Conservation (phyloP, 768 basidiomycete species). For the Leucosporidium creatinivorum region DNA sequence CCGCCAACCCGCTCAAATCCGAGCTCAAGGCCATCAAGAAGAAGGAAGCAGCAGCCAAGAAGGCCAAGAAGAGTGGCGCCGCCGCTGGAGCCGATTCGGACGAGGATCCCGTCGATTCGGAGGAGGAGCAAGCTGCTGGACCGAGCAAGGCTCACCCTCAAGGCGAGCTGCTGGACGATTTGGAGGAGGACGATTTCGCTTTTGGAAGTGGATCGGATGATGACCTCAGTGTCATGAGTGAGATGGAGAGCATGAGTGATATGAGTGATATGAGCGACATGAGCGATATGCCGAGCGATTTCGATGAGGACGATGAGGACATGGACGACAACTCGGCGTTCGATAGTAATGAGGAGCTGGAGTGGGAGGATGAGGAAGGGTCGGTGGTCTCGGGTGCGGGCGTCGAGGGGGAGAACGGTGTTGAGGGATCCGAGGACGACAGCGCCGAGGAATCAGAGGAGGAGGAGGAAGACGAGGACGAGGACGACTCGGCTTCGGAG, state of each 20-base stretch:
- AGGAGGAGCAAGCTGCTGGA: slow-evolving; percentile 53
- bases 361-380: slow-evolving; percentile 17
- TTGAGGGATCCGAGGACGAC: slow-evolving; percentile 7
- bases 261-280: slow-evolving; percentile 24
- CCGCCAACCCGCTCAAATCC: slow-evolving; percentile 23
- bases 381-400: too few species aligned
- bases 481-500: neutral
- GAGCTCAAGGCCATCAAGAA: slow-evolving; percentile 30
- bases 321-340: slow-evolving; percentile 19
- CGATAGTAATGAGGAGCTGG: slow-evolving; percentile 23
- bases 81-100: slow-evolving; percentile 69
- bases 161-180: slow-evolving; percentile 61
- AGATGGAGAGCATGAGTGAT: slow-evolving; percentile 25
- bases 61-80: slow-evolving; percentile 14
- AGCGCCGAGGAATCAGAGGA: slow-evolving; percentile 49
- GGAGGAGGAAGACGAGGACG: slow-evolving; percentile 50
- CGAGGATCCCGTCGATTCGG: slow-evolving; percentile 49
- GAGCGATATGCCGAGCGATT: slow-evolving; percentile 23
- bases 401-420: too few species aligned
- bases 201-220: slow-evolving; percentile 50
- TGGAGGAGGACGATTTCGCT: slow-evolving; percentile 54
- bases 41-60: slow-evolving; percentile 14
- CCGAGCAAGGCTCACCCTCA: slow-evolving; percentile 47
- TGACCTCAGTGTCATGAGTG: slow-evolving; percentile 28
- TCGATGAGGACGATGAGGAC: slow-evolving; percentile 41